Conservation (phyloP, 495 filamentous ascomycete species). For the Haplographium delicatum region DNA sequence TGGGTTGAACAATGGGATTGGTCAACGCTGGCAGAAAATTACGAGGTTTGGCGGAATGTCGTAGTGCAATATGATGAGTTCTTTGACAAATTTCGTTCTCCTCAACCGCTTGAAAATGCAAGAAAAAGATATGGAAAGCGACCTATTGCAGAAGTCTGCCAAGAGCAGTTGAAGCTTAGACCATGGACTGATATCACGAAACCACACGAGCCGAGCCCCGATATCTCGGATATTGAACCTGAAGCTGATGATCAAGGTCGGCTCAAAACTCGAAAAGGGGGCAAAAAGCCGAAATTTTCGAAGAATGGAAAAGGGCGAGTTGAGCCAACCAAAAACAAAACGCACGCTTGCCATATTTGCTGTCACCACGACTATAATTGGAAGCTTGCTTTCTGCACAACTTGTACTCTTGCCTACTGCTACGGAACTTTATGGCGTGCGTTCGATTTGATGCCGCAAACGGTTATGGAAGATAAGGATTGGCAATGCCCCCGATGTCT, state of each 20-base stretch:
- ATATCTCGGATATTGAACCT: constrained; percentile 32
- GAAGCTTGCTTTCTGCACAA: constrained; percentile 73
- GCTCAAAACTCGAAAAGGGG: constrained; percentile 40
- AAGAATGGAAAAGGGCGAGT: constrained; percentile 5
- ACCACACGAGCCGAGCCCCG: constrained; percentile 18
- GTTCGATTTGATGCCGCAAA: constrained; percentile 78
- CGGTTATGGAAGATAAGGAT: constrained; percentile 66
- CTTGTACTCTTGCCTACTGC: constrained; percentile 71
- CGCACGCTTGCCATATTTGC: constrained; percentile 72
- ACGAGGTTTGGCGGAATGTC: constrained; percentile 75
- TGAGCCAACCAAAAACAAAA: constrained; percentile 13
- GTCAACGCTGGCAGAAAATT: constrained; percentile 67
- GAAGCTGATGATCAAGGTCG: constrained; percentile 47
- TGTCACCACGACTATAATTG: constrained; percentile 66
- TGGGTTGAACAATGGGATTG: constrained; percentile 94
- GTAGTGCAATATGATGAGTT: constrained; percentile 62
- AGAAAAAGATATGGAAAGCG: constrained; percentile 59
- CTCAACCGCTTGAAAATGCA: constrained; percentile 58
- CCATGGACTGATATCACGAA: constrained; percentile 49
- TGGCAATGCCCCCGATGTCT: constrained; percentile 89
- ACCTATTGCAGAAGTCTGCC: constrained; percentile 81
- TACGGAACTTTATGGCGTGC: constrained; percentile 85
- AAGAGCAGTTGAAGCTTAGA: constrained; percentile 70
- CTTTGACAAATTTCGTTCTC: constrained; percentile 48
- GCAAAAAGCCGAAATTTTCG: constrained; percentile 6